Percentiles rank a stretch among this genome's conserved stretches.
phyloP scores from a whole-genome alignment of 768 basidiomycete genomes.

The Phanerodontia chrysosporium region DNA sequence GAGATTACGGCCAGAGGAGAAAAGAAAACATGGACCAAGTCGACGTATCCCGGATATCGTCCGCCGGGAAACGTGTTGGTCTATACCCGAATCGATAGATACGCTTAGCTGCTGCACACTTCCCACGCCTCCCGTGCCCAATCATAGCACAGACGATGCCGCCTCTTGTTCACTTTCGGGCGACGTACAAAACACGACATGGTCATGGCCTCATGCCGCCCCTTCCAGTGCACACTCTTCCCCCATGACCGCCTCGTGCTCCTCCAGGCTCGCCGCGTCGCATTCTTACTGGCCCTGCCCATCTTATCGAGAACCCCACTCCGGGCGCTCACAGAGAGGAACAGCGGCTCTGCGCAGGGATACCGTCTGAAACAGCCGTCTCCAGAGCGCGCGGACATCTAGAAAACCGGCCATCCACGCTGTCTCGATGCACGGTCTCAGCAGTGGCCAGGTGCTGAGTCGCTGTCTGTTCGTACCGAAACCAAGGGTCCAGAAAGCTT shows the following conservation, averaged over 20 bases:
- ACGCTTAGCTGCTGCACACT: neutral
- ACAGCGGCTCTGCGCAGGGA: neutral
- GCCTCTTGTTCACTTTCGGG: neutral
- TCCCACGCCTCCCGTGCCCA: neutral
- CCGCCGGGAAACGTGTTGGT: constrained; percentile 6
- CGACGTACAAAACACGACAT: neutral
- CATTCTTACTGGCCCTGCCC: neutral
- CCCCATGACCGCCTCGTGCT: constrained; percentile 3
- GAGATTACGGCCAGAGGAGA: constrained; percentile 1
- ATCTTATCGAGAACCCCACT: neutral
- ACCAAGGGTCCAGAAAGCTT: neutral
- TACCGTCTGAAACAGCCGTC: neutral
- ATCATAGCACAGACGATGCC: neutral
- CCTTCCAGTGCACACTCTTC: neutral
- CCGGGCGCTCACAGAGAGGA: neutral
- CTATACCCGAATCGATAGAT: neutral
- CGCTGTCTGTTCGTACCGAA: neutral
- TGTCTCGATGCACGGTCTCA: neutral
- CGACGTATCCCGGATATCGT: neutral
- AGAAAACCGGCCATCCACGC: neutral
- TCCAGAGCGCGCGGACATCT: neutral
- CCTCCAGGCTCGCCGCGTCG: neutral
- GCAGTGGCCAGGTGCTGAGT: neutral
- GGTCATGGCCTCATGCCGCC: neutral
- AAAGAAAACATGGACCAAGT: neutral